phyloP scores from a whole-genome alignment of 1,284 basidiomycete genomes.

The Singerocomus rubriflavus region DNA sequence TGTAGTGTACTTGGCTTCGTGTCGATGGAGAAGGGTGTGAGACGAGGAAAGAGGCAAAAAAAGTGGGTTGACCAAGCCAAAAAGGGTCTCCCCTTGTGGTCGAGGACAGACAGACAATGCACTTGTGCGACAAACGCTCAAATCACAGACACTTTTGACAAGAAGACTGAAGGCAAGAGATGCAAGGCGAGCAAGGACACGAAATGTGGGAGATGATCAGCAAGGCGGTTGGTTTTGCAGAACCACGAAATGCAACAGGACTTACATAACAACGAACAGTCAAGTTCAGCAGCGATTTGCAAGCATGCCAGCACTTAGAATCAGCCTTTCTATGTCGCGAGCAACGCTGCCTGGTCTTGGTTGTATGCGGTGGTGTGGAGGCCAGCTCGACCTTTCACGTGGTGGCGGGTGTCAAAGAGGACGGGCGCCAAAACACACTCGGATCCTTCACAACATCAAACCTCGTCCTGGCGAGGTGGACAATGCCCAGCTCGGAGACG shows the following conservation, averaged over 20 bases:
- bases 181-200: conserved; percentile 5
- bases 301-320: conserved; percentile 35
- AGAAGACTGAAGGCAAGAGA: conserved; percentile 11
- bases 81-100: conserved; percentile 25
- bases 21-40: conserved; percentile 24
- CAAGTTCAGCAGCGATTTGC: conserved; percentile 25
- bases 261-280: conserved; percentile 39
- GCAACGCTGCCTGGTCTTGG: conserved; percentile 20
- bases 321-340: conserved; percentile 28
- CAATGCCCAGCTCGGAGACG: conserved; percentile 19
- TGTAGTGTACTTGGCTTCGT: conserved; percentile 32
- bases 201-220: conserved; percentile 23
- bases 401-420: conserved; percentile 32
- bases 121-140: conserved; percentile 29
- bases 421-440: conserved; percentile 30
- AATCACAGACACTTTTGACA: conserved; percentile 24
- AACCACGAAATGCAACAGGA: conserved; percentile 27
- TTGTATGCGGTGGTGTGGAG: conserved; percentile 21
- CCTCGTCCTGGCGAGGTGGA: conserved; percentile 20
- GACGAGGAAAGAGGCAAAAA: conserved; percentile 19
- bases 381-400: conserved; percentile 29
- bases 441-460: conserved; percentile 34
- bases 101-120: conserved; percentile 19
- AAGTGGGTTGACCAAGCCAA: conserved; percentile 28
- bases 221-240: conserved; percentile 15